Evolutionary conservation across 2,329 filamentous ascomycete species (phyloP).

Genomic region (Aspergillus sojae): DNA sequence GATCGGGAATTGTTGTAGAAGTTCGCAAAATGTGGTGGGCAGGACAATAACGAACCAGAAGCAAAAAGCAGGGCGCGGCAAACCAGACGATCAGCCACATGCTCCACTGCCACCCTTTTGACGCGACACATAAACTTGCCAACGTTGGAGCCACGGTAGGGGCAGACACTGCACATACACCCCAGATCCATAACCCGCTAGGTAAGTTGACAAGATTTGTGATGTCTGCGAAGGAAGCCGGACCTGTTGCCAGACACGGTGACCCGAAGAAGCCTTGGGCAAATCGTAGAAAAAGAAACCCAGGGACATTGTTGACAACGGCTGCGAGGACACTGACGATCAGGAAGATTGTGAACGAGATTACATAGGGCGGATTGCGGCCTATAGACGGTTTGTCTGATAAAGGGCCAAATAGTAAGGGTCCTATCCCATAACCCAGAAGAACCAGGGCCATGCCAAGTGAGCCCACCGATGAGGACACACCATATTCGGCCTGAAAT

Average conservation of each 20-base stretch:
- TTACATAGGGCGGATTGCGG: background rate
- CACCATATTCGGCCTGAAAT: background rate
- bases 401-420: conserved; percentile 6
- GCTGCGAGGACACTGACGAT: background rate
- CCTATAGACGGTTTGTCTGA: background rate
- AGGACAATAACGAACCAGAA: background rate
- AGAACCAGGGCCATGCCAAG: conserved; percentile 7
- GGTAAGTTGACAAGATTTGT: background rate
- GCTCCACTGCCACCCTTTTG: background rate
- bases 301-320: background rate
- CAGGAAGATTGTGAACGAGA: background rate
- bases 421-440: conserved; percentile 9
- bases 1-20: background rate
- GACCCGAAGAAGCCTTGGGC: conserved; percentile 14
- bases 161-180: background rate
- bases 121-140: background rate
- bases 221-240: background rate
- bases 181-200: background rate
- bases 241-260: conserved; percentile 8
- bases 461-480: conserved; percentile 4
- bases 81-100: background rate
- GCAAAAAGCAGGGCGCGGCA: background rate
- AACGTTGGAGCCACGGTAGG: background rate
- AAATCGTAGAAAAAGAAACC: conserved; percentile 12
- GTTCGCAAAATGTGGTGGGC: background rate